These are phyloP conservation scores for Toxoplasma gondii DNA, from an alignment of 169 alveolate genomes.

Conservation along the genomic window DNA sequence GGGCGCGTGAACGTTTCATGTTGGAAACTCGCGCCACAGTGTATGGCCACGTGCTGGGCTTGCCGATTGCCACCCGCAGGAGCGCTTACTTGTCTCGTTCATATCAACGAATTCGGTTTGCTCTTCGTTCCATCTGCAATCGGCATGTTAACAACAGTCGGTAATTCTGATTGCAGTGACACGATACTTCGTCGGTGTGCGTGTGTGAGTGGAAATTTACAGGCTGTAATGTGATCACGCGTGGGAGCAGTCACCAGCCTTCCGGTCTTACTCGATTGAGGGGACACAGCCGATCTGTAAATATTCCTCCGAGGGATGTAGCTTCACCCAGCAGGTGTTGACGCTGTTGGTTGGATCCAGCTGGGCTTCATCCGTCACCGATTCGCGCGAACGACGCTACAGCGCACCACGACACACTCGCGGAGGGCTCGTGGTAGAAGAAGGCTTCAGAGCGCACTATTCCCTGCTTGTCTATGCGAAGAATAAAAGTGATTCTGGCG, in stretches of 20 bases:
- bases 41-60: too few relatives aligned
- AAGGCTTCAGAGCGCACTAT: too few relatives aligned
- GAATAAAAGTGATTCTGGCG: too few relatives aligned
- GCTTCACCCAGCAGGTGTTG: conserved; percentile 17
- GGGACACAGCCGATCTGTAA: not conserved
- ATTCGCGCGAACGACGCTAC: not conserved
- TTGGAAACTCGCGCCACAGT: too few relatives aligned
- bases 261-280: not conserved
- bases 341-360: conserved; percentile 16
- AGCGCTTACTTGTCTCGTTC: conserved; percentile 36
- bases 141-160: not conserved
- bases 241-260: not conserved
- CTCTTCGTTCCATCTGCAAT: conserved; percentile 29
- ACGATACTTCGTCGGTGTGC: too few relatives aligned
- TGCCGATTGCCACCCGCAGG: not conserved
- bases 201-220: too few relatives aligned
- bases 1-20: too few relatives aligned
- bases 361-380: not conserved
- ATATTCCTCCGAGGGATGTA: conserved; percentile 14
- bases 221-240: too few relatives aligned
- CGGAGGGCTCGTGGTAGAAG: too few relatives aligned
- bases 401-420: too few relatives aligned
- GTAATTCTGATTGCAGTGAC: too few relatives aligned
- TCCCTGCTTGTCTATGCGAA: too few relatives aligned
- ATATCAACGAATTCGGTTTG: not conserved